phyloP scores from a whole-genome alignment of 2,329 filamentous ascomycete genomes.

The Sporothrix pallida region DNA sequence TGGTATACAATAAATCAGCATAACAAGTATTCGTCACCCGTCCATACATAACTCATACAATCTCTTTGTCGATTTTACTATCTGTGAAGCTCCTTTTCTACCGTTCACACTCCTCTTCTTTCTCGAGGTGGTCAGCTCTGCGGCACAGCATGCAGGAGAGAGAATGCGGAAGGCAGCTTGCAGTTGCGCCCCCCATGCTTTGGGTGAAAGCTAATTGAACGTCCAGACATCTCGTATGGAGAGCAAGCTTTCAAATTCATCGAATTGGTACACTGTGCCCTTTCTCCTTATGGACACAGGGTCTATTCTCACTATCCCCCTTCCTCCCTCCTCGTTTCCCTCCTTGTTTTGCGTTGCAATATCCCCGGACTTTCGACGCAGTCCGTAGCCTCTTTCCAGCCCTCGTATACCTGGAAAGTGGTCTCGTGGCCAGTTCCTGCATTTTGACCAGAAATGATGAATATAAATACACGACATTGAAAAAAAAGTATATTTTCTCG shows the following conservation, averaged over 20 bases:
- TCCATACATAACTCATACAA: too few relatives aligned
- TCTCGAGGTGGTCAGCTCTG: conserved; percentile 17
- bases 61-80: too few relatives aligned
- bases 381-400: neutral
- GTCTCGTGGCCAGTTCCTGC: conserved; percentile 33
- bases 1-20: too few relatives aligned
- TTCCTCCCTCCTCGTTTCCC: neutral
- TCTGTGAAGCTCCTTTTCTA: neutral
- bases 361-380: neutral
- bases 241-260: too few relatives aligned
- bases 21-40: too few relatives aligned
- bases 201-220: neutral
- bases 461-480: neutral
- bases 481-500: neutral
- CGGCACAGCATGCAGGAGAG: conserved; percentile 23
- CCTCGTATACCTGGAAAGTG: neutral
- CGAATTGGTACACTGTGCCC: too few relatives aligned
- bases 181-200: conserved; percentile 13
- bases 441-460: neutral
- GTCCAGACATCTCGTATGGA: too few relatives aligned
- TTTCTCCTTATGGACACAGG: neutral
- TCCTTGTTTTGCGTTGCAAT: neutral
- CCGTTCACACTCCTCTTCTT: too few relatives aligned
- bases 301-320: neutral
- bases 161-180: conserved; percentile 15